phyloP scores from a whole-genome alignment of 257 asterid species.

The Scutellaria galericulata region DNA sequence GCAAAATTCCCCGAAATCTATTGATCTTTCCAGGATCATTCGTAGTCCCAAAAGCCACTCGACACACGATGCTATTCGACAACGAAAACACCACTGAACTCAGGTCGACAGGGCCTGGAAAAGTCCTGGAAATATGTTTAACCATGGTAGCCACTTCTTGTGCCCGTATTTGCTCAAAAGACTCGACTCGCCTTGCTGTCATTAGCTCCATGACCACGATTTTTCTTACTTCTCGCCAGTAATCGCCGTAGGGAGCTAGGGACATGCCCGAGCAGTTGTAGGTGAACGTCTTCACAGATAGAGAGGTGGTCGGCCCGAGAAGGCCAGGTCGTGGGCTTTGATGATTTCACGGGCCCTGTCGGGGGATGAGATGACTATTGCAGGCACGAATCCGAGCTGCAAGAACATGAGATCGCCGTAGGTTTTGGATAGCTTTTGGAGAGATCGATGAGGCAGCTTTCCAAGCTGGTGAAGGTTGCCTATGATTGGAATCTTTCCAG shows the following conservation, averaged over 20 bases:
- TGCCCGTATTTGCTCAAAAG: constrained; percentile 40
- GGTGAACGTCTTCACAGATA: not conserved
- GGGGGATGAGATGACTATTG: constrained; percentile 42
- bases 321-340: constrained; percentile 41
- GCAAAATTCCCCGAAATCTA: constrained; percentile 33
- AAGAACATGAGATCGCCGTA: constrained; percentile 50
- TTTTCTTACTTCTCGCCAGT: constrained; percentile 46
- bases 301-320: constrained; percentile 39
- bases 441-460: constrained; percentile 45
- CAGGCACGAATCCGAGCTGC: constrained; percentile 43
- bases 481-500: constrained; percentile 45
- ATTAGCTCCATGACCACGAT: constrained; percentile 41
- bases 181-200: constrained; percentile 41
- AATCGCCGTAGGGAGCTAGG: constrained; percentile 41
- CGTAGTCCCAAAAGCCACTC: constrained; percentile 51
- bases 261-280: constrained; percentile 25
- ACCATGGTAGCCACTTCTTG: constrained; percentile 43
- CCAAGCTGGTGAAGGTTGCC: constrained; percentile 56
- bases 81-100: constrained; percentile 37
- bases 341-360: constrained; percentile 40
- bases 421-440: constrained; percentile 33
- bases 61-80: constrained; percentile 43
- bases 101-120: constrained; percentile 28
- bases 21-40: not conserved
- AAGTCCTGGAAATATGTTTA: not conserved